phyloP scores from a whole-genome alignment of 176 grass and related monocot species.

The Avena eriantha region DNA sequence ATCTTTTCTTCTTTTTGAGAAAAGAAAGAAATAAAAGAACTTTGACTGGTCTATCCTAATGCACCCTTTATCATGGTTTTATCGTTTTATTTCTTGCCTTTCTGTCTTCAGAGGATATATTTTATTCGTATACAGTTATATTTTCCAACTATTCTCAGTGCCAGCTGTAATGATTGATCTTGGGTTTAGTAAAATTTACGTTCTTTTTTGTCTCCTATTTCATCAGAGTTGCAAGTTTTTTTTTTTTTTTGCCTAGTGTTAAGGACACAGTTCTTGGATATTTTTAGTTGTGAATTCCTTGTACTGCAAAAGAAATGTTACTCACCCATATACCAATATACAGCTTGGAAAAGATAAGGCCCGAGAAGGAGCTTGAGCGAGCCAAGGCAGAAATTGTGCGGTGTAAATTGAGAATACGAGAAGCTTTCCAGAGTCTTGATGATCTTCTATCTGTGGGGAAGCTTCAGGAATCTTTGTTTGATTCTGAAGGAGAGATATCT shows the following conservation, averaged over 20 bases:
- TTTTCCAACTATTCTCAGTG: neutral
- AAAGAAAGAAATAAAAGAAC: neutral
- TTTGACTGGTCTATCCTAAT: neutral
- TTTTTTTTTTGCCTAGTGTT: neutral
- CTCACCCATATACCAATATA: constrained; percentile 31
- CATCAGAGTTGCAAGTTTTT: neutral
- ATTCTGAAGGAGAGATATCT: constrained; percentile 80
- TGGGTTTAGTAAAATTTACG: neutral
- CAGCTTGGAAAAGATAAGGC: constrained; percentile 94
- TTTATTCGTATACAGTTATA: neutral
- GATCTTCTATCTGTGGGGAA: constrained; percentile 64
- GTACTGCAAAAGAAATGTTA: neutral
- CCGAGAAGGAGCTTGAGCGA: constrained; percentile 96
- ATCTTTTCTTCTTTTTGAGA: neutral
- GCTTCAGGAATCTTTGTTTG: constrained; percentile 72
- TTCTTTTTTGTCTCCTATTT: constrained; percentile 26
- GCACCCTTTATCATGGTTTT: neutral
- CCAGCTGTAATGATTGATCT: neutral
- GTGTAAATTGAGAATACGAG: constrained; percentile 83
- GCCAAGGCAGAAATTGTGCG: constrained; percentile 80
- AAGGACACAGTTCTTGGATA: constrained; percentile 8
- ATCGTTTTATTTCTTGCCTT: constrained; percentile 11
- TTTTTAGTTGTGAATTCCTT: constrained; percentile 35
- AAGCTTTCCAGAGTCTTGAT: constrained; percentile 70
- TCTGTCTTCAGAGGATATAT: neutral